Percentiles rank a stretch among this genome's conserved stretches.
These are phyloP conservation scores for Camptophora hylomeconis DNA, from an alignment of 2,329 filamentous ascomycete species.

Conservation along the genomic window DNA sequence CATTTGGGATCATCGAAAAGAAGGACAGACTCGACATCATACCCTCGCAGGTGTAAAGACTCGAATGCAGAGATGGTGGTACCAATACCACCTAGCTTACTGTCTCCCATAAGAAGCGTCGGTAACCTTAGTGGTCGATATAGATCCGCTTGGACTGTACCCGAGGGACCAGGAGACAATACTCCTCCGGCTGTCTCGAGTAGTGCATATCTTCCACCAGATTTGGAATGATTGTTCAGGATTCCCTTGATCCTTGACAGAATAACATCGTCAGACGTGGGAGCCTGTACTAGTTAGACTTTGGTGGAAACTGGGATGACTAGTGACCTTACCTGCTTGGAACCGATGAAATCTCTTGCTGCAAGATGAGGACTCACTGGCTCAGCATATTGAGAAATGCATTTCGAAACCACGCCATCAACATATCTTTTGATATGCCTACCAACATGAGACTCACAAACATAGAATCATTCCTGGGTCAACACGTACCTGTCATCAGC, in stretches of 20 bases:
- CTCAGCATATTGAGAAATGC: conserved; percentile 58
- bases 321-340: conserved; percentile 33
- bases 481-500: conserved; percentile 53
- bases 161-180: conserved; percentile 64
- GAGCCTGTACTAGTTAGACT: no score
- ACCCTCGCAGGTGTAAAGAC: conserved; percentile 63
- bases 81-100: conserved; percentile 65
- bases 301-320: no score
- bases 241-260: conserved; percentile 28
- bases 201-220: conserved; percentile 36
- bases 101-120: conserved; percentile 61
- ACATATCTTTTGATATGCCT: conserved; percentile 54
- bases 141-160: conserved; percentile 63
- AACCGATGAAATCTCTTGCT: no score
- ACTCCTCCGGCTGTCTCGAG: conserved; percentile 76
- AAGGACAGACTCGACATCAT: conserved; percentile 58
- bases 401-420: conserved; percentile 42
- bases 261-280: conserved; percentile 1
- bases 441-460: conserved; percentile 6
- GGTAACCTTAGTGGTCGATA: conserved; percentile 64
- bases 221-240: conserved; percentile 20
- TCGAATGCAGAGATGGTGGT: conserved; percentile 70
- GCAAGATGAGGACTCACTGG: conserved; percentile 70
- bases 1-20: conserved; percentile 56
- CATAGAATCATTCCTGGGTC: no score